These are phyloP conservation scores for Vaccinium vitisidaea DNA, from an alignment of 148 eudicot genomes.

Conservation along the genomic window DNA sequence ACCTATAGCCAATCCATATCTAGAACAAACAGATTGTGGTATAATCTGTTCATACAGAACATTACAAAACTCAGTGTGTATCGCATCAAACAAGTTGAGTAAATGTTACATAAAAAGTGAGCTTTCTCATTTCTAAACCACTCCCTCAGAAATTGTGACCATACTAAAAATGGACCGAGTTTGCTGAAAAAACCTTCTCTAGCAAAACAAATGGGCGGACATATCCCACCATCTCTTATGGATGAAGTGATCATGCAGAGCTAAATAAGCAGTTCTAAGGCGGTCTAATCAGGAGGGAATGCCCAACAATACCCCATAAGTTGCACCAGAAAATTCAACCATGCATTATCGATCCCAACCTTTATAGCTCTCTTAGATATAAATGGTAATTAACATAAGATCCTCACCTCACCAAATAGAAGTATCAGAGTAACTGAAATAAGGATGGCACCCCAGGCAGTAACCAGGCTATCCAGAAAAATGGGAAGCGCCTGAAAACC, in stretches of 20 bases:
- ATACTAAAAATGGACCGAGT: not conserved
- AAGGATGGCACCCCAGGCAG: slow-evolving; percentile 84
- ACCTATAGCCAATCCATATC: slow-evolving; percentile 94
- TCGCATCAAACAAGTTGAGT: not conserved
- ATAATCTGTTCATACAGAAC: slow-evolving; percentile 59
- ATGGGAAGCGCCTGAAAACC: slow-evolving; percentile 87
- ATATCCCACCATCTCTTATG: not conserved
- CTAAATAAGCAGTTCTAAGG: not conserved
- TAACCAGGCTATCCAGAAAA: slow-evolving; percentile 72
- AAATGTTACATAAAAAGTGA: not conserved
- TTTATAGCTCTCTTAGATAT: not conserved
- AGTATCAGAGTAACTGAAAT: slow-evolving; percentile 88
- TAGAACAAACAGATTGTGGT: slow-evolving; percentile 91
- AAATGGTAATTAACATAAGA: slow-evolving; percentile 1
- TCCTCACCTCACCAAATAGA: slow-evolving; percentile 78
- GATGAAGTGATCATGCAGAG: not conserved
- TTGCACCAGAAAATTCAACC: not conserved
- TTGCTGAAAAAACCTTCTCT: not conserved
- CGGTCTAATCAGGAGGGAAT: not conserved
- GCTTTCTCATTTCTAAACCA: not conserved
- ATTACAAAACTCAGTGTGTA: slow-evolving; percentile 4
- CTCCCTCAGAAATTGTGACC: slow-evolving; percentile 1
- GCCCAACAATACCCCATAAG: not conserved
- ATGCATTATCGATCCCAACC: not conserved
- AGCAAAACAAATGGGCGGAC: not conserved